These are phyloP conservation scores for Pilaira anomala DNA, from an alignment of 192 early-diverging fungal genomes.

Conservation along the genomic window DNA sequence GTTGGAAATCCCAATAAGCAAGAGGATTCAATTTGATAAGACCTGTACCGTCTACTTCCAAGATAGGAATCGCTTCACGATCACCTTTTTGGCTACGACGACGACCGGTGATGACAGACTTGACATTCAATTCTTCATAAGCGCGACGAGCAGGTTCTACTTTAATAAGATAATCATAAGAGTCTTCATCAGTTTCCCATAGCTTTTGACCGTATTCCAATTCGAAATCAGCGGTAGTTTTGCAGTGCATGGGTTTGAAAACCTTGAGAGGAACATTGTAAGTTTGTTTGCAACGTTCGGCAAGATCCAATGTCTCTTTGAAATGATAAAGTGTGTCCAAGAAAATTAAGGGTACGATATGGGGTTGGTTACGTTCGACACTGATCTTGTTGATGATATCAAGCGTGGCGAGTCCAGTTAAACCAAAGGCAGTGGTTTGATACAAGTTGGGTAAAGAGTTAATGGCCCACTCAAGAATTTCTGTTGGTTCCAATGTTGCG, in stretches of 20 bases:
- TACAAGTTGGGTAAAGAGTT: conserved; percentile 74
- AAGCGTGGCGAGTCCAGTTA: conserved; percentile 83
- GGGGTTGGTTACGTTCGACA: conserved; percentile 42
- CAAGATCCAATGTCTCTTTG: conserved; percentile 83
- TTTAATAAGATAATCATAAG: conserved; percentile 90
- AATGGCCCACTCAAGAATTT: conserved; percentile 88
- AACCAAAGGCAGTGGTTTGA: conserved; percentile 94
- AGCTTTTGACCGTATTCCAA: conserved; percentile 70
- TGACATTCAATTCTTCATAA: conserved; percentile 70
- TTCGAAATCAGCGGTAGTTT: conserved; percentile 66
- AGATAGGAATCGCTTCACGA: conserved; percentile 67
- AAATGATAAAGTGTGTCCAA: conserved; percentile 96
- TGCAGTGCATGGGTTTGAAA: conserved; percentile 67
- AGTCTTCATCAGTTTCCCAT: conserved; percentile 78
- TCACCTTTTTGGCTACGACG: conserved; percentile 84
- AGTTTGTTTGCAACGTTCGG: conserved; percentile 57
- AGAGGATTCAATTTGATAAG: conserved; percentile 92
- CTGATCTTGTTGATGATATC: conserved; percentile 80
- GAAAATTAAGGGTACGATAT: conserved; percentile 83
- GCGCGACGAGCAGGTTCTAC: conserved; percentile 90
- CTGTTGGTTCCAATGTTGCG: conserved; percentile 61
- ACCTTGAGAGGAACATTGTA: conserved; percentile 70
- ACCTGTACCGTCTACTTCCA: conserved; percentile 80
- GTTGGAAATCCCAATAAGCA: conserved; percentile 86
- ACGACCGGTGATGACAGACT: conserved; percentile 86